Evolutionary conservation across 2,329 filamentous ascomycete species (phyloP).

Genomic region (Talaromyces sp.): DNA sequence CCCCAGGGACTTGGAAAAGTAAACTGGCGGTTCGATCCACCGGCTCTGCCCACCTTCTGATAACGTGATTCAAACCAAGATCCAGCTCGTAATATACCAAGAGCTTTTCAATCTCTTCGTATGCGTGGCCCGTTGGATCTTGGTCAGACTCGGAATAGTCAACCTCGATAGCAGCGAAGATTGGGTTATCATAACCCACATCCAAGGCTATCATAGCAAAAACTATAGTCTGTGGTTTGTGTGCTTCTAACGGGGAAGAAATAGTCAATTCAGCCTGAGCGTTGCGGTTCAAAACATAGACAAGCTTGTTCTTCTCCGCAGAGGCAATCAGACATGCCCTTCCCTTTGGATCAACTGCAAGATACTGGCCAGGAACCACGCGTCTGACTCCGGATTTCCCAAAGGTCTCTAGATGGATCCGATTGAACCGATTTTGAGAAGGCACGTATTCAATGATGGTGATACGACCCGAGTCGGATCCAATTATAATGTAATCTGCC

Average conservation of each 20-base stretch:
- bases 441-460: constrained; percentile 89
- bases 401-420: constrained; percentile 93
- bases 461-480: constrained; percentile 92
- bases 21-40: constrained; percentile 86
- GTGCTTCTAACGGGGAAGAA: constrained; percentile 92
- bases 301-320: constrained; percentile 97
- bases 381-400: constrained; percentile 93
- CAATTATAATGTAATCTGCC: constrained; percentile 90
- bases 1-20: constrained; percentile 92
- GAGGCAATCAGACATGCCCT: constrained; percentile 91
- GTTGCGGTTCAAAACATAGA: constrained; percentile 96
- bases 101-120: constrained; percentile 77
- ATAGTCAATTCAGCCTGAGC: constrained; percentile 92
- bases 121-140: constrained; percentile 79
- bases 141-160: constrained; percentile 90
- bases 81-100: constrained; percentile 98
- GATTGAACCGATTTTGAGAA: constrained; percentile 78
- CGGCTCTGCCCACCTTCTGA: constrained; percentile 91
- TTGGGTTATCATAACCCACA: constrained; percentile 93
- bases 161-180: constrained; percentile 91
- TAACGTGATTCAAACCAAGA: constrained; percentile 92
- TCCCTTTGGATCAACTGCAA: constrained; percentile 92
- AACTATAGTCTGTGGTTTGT: constrained; percentile 86
- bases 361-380: constrained; percentile 91
- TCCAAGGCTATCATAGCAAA: constrained; percentile 85